phyloP scores from a whole-genome alignment of 2,329 filamentous ascomycete species.

The Paracamarosporium sp. region DNA sequence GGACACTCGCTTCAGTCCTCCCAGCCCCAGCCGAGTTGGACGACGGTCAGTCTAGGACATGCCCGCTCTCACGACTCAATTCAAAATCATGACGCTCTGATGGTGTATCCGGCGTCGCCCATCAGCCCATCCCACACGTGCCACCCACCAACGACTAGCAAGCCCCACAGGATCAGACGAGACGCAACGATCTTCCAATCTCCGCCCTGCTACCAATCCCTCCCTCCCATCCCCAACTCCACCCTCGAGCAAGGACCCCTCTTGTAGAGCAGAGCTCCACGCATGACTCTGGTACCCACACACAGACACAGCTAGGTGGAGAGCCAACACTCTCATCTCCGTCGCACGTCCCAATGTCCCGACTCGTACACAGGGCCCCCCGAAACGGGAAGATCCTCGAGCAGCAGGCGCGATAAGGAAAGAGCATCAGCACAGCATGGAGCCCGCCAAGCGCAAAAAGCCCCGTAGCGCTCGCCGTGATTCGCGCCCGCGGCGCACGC shows the following conservation, averaged over 20 bases:
- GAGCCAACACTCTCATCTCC: not conserved
- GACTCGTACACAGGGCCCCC: not conserved
- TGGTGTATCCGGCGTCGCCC: not conserved
- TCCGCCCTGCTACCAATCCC: constrained; percentile 1
- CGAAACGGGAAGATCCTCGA: not conserved
- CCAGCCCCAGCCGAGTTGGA: not conserved
- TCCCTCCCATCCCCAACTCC: not conserved
- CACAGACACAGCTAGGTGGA: too few species aligned
- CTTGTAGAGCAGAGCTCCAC: not conserved
- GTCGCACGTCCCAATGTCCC: not conserved
- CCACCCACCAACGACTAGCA: not conserved
- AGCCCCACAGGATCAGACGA: not conserved
- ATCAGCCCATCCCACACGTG: not conserved
- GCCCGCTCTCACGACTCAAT: not conserved
- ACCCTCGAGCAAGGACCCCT: not conserved
- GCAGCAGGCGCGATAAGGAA: not conserved
- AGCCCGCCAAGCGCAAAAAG: not conserved
- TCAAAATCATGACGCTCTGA: not conserved
- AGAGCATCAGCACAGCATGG: not conserved
- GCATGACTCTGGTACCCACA: not conserved
- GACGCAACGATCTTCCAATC: constrained; percentile 2
- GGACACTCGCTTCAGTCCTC: not conserved
- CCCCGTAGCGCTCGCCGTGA: not conserved
- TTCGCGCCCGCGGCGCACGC: not conserved
- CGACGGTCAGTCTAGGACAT: not conserved